Evolutionary conservation across 129 eudicot genomes (phyloP).

Genomic region (Calendula officinalis): DNA sequence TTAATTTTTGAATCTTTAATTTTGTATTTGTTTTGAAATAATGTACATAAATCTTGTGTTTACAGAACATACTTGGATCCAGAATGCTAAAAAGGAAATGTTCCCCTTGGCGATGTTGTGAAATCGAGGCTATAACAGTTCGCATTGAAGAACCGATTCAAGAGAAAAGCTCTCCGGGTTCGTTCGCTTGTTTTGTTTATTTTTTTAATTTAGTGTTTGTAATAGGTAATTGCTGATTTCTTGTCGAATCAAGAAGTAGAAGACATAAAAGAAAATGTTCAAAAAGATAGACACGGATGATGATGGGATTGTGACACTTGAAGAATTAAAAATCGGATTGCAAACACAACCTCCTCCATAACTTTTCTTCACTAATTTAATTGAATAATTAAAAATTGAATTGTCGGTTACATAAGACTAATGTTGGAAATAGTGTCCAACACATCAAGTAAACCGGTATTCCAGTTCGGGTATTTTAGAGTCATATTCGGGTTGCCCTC

Average conservation of each 20-base stretch:
- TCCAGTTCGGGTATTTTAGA: no score
- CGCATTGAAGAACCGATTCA: slow-evolving; percentile 42
- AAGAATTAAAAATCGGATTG: slow-evolving; percentile 71
- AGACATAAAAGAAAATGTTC: slow-evolving; percentile 60
- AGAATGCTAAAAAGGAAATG: slow-evolving; percentile 80
- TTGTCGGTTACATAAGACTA: no score
- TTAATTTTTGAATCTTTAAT: no score
- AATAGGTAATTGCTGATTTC: slow-evolving; percentile 59
- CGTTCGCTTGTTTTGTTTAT: slow-evolving; percentile 15
- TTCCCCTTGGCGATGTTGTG: slow-evolving; percentile 21
- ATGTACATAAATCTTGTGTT: slow-evolving; percentile 13
- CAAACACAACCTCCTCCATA: slow-evolving; percentile 48
- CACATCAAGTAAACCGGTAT: no score
- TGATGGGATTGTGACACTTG: slow-evolving; percentile 68
- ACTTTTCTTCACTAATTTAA: background rate
- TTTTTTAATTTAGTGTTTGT: background rate
- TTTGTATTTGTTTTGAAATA: no score
- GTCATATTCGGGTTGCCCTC: no score
- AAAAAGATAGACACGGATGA: slow-evolving; percentile 71
- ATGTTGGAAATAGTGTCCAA: no score
- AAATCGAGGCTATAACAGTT: slow-evolving; percentile 86
- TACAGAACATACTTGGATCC: slow-evolving; percentile 71
- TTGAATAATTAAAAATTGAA: no score
- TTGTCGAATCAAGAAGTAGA: no score
- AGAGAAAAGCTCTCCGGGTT: slow-evolving; percentile 69